Base-by-base conservation (phyloP, 1,284 basidiomycete species). In the Hemileia vastatrix region DNA sequence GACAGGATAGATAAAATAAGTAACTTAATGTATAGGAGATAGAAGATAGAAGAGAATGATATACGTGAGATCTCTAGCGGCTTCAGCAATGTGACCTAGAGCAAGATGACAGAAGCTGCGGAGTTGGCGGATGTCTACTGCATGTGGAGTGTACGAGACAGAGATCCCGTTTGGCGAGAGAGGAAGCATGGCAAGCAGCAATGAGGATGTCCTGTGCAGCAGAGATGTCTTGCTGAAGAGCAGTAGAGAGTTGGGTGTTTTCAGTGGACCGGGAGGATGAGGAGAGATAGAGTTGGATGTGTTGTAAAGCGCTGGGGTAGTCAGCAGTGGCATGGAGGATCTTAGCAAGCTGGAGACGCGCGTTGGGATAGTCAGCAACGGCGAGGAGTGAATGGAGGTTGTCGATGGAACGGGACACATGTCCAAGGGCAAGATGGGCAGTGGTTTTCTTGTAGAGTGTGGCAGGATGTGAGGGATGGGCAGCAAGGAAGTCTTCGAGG, bases 251-350 rank as follows among this genome's bases (percentile, higher is more conserved):
- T n/a, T n/a, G n/a, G n/a, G n/a, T n/a, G n/a, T n/a, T n/a, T n/a
- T n/a, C n/a, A n/a, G n/a, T n/a, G n/a, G n/a, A n/a, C n/a, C n/a
- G n/a, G 78, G 76, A 91, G 86, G 15, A 93, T 80, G 63, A 95
- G 81, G 18, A 94, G 79, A n/a, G 90, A 90, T n/a, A n/a, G n/a
- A n/a, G n/a, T n/a, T n/a, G n/a, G n/a, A 93, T 95, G 6, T 86
- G 83, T 76, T 96, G 92, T 63, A 85, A 81, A 15, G 83, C 83
- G 45, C 86, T 80, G 4, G 85, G 80, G 66, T 86, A 84, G 60
- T 82, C 78, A n/a, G n/a, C n/a, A n/a, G n/a, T n/a, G n/a, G 85
- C 84, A 9, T 84, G 80, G 70, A 85, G 81, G 63, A 94, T 87
- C 67, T 86, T 85, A 1, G 88, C 88, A 76, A 88, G 87, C 82